phyloP scores from a whole-genome alignment of 768 basidiomycete species.

The Psilocybe cyanescens region DNA sequence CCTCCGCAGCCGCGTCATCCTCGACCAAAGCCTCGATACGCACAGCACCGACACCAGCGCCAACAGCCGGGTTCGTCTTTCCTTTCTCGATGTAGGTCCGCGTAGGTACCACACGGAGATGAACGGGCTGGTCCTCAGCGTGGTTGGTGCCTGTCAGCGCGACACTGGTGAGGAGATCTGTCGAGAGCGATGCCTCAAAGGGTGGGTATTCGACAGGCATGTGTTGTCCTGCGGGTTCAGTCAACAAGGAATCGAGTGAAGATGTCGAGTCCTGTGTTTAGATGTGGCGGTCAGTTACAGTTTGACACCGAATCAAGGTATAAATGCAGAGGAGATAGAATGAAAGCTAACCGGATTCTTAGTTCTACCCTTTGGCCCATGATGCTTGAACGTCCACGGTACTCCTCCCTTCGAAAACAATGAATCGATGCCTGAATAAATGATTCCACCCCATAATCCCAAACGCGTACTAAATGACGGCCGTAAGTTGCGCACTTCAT shows the following conservation, averaged over 20 bases:
- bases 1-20: slow-evolving; percentile 23
- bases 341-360: slow-evolving; percentile 28
- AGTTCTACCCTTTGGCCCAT: slow-evolving; percentile 35
- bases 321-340: not conserved
- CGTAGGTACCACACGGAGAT: slow-evolving; percentile 68
- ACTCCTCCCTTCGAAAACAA: slow-evolving; percentile 82
- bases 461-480: slow-evolving; percentile 84
- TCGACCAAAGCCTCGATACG: slow-evolving; percentile 28
- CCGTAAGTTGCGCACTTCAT: slow-evolving; percentile 90
- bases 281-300: not conserved
- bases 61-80: slow-evolving; percentile 26
- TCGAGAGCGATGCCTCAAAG: slow-evolving; percentile 88
- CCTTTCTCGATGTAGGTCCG: slow-evolving; percentile 28
- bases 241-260: slow-evolving; percentile 69
- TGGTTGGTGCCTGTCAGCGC: slow-evolving; percentile 94
- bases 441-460: slow-evolving; percentile 86
- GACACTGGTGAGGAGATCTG: slow-evolving; percentile 90
- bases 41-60: slow-evolving; percentile 33
- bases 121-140: slow-evolving; percentile 93
- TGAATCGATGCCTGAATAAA: slow-evolving; percentile 88
- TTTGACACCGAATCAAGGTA: not conserved
- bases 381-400: slow-evolving; percentile 91
- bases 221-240: slow-evolving; percentile 65
- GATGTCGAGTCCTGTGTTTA: slow-evolving; percentile 23
- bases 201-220: slow-evolving; percentile 85